Evolutionary conservation across 129 eudicot species (phyloP), one percentile per base, ranked within the genome.

Genomic region (Scalesia atractyloides): DNA sequence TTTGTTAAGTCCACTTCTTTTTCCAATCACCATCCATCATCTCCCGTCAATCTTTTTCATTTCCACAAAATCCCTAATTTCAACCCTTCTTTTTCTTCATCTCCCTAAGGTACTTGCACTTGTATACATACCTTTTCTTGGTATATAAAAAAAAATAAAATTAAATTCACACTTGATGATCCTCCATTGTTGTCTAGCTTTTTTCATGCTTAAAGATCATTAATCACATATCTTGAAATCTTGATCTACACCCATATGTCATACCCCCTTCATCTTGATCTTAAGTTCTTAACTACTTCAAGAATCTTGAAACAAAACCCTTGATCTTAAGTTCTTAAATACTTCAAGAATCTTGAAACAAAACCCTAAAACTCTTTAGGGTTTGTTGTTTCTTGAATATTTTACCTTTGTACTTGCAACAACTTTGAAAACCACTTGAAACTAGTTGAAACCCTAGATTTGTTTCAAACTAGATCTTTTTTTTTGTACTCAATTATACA

Each of bases 61-160:
- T 82, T 82, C 89, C 89, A 74, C 84, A 85, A 80, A 87, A 80
- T 84, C 87, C 94, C 87, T 74, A 84, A 82, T 84, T 78, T 78
- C 84, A 75, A 59, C 66, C 70, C 61, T 72, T 75, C 69, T 73
- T 73, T 70, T 70, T 70, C 66, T 37, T 76, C 79, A 47, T 46
- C 68, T 54, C 39, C 36, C 76, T 18, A 64, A 49, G 48, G 80
- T 69, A 59, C 79, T 80, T 54, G 73, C 62, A 76, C 71, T 82
- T 71, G 56, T 73, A 69, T 73, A 64, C 85, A 53, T 53, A 22
- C 79, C 82, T 73, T 82, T 81, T 82, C 72, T 52, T 73, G 83
- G 81, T 60, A 74, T 7, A 6, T 39, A 87, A 78, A 60, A 48
- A 24, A 70, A 46, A 17, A 41, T n/a, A 41, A 65, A 52, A 51